Evolutionary conservation across 371 early-diverging fungal genomes (phyloP).

Genomic region (Batkoa obscura): DNA sequence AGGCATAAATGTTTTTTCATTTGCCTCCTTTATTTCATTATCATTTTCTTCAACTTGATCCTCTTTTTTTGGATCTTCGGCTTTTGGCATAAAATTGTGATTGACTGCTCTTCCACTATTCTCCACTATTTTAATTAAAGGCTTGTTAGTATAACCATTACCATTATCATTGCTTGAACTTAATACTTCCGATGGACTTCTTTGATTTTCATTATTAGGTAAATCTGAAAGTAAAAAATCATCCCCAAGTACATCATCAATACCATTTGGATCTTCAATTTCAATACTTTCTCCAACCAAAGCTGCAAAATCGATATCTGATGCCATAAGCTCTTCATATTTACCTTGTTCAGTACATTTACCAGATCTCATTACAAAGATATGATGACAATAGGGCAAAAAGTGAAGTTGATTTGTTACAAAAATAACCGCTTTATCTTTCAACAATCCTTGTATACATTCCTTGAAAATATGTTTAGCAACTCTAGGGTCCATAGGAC

Average conservation of each 20-base stretch:
- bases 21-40: no score
- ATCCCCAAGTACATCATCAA: conserved; percentile 15
- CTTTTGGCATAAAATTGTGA: no score
- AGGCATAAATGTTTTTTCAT: no score
- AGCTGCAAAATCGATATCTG: conserved; percentile 19
- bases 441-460: conserved; percentile 28
- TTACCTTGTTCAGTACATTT: conserved; percentile 44
- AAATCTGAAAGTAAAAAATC: neutral
- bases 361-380: conserved; percentile 44
- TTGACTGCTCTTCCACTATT: no score
- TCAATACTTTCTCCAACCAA: conserved; percentile 23
- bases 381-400: conserved; percentile 31
- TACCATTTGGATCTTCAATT: conserved; percentile 22
- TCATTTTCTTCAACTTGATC: no score
- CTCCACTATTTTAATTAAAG: no score
- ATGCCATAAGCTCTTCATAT: conserved; percentile 36
- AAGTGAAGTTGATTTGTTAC: conserved; percentile 41
- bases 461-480: conserved; percentile 40
- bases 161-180: no score
- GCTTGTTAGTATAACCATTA: no score
- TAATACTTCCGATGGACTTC: neutral
- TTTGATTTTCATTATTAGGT: neutral
- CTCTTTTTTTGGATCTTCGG: neutral
- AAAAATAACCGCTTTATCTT: conserved; percentile 29
- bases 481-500: conserved; percentile 21